Conservation (phyloP, 257 asterid species). For the Gynochthodes officinalis region DNA sequence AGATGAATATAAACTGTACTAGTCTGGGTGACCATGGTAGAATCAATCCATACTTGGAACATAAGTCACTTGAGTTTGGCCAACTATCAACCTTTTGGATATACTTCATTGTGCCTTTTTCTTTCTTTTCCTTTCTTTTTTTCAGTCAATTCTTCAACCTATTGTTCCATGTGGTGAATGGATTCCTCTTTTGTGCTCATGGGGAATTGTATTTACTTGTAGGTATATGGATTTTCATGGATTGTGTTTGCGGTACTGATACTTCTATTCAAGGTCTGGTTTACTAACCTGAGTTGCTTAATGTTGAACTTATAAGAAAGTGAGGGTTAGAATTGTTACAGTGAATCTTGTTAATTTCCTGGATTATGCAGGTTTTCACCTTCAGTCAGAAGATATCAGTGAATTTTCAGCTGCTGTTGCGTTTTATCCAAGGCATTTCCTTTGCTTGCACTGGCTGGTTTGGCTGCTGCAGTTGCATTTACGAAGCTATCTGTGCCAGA, state of each 20-base stretch:
- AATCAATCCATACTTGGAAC: background rate
- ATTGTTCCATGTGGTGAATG: background rate
- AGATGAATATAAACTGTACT: background rate
- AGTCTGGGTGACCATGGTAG: background rate
- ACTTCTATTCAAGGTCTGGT: conserved; percentile 82
- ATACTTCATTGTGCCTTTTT: background rate
- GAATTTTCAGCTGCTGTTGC: conserved; percentile 88
- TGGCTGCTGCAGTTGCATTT: conserved; percentile 59
- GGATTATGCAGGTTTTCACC: conserved; percentile 74
- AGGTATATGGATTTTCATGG: conserved; percentile 95
- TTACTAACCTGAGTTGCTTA: background rate
- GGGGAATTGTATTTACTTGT: conserved; percentile 16
- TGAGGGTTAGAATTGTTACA: background rate
- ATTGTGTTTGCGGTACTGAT: conserved; percentile 73
- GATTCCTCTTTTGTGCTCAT: background rate
- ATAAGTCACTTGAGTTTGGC: background rate
- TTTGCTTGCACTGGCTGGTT: conserved; percentile 80
- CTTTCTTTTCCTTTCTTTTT: background rate
- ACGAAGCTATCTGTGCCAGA: conserved; percentile 63
- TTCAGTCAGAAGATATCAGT: conserved; percentile 98
- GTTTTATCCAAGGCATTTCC: conserved; percentile 82
- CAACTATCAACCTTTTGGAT: background rate
- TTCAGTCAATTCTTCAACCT: background rate
- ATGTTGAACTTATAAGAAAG: background rate
- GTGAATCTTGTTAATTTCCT: conserved; percentile 8